A percentile compares a stretch with the other conserved stretches of the same genome.
Evolutionary conservation across 495 filamentous ascomycete genomes (phyloP).

Genomic region (Hapsidospora chrysogenum): DNA sequence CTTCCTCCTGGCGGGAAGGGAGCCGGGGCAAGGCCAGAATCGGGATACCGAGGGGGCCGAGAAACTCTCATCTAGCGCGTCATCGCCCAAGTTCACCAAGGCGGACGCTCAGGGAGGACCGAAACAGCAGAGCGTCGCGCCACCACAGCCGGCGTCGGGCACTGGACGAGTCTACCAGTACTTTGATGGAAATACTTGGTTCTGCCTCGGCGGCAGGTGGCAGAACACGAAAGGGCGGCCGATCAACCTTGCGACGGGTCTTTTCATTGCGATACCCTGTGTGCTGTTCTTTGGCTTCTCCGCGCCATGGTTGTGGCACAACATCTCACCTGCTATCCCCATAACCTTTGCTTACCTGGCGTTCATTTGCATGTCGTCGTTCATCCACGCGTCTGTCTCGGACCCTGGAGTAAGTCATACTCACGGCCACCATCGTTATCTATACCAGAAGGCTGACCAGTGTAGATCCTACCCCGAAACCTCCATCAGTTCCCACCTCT

Average conservation of each 20-base stretch:
- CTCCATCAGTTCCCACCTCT: conserved; percentile 38
- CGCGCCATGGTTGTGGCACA: conserved; percentile 76
- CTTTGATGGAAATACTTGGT: conserved; percentile 80
- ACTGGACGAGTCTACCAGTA: conserved; percentile 56
- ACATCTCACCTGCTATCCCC: conserved; percentile 84
- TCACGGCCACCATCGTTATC: conserved; percentile 1
- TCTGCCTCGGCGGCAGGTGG: conserved; percentile 68
- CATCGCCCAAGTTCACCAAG: conserved; percentile 47
- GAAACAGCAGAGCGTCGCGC: conserved; percentile 9
- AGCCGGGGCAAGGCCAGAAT: conserved; percentile 27
- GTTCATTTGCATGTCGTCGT: conserved; percentile 80
- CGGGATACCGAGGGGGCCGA: conserved; percentile 47
- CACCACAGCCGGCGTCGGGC: conserved; percentile 10
- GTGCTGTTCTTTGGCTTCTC: conserved; percentile 76
- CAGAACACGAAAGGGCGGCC: conserved; percentile 81
- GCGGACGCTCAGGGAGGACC: conserved; percentile 3
- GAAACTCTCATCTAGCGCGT: conserved; percentile 57
- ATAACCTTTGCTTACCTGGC: conserved; percentile 83
- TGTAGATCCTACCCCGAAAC: conserved; percentile 71
- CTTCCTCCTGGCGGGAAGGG: conserved; percentile 28
- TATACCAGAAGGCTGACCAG: conserved; percentile 5
- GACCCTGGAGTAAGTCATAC: conserved; percentile 68
- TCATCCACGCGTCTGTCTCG: conserved; percentile 75
- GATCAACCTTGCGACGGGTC: conserved; percentile 78
- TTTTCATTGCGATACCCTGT: conserved; percentile 58